Base-by-base conservation (phyloP, 2,329 filamentous ascomycete species). In the Colletotrichum sojae region DNA sequence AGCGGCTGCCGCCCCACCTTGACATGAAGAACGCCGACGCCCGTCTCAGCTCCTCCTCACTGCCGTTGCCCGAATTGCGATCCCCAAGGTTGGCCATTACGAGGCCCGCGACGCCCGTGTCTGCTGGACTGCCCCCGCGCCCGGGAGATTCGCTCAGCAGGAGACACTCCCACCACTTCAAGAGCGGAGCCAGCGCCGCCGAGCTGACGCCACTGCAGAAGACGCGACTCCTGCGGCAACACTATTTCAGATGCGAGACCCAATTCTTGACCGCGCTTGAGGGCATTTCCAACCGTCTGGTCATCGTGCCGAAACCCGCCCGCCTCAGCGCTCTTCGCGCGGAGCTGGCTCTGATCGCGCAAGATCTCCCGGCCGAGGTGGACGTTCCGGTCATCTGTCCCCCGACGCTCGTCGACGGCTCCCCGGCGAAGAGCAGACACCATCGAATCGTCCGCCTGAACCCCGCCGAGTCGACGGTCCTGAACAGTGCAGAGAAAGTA, bases 401-500 rank as follows among this genome's bases (percentile, higher is more conserved):
- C 16, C 91, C 92, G 0, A 91, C 90, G 0, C 80, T 95, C 56
- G 86, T 92, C 12, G 88, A 93, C 78, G 92, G 93, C 22, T 87
- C 89, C n/a, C 89, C 92, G 2, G 89, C 91, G 27, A 90, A 89
- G 76, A 95, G 93, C 75, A 89, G 88, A 63, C 94, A 96, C 77
- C 93, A 96, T 76, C 89, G 93, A 43, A 94, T 96, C 68, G 93
- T 96, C 53, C 89, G 93, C 45, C 85, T 96, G 57, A 96, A 95
- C 75, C 94, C 93, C 6, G 92, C 92, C 1, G 93, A 96, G 79
- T 91, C 93, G 6, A 95, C 93, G 0, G 94, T 95, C 63, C 82
- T 96, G 59, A 96, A 96, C 79, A 96, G 93, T 77, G 93, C 93
- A 5, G 93, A 96, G 78, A 92, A 94, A 77, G 93, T 96, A 52